These are phyloP conservation scores for Stenogyne calaminthoides DNA, from an alignment of 305 asterid genomes.

Conservation along the genomic window DNA sequence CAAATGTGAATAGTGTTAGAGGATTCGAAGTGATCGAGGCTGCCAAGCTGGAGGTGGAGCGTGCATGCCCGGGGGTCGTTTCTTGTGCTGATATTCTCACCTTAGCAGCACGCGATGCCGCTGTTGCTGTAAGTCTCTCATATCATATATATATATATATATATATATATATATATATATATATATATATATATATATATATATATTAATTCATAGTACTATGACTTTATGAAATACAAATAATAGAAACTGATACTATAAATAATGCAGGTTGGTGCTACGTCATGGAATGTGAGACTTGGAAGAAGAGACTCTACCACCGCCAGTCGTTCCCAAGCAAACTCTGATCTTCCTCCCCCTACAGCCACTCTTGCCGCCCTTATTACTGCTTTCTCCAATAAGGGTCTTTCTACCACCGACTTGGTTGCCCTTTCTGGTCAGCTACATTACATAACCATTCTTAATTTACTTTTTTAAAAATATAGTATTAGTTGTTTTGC, in stretches of 20 bases:
- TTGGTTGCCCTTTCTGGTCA: constrained; percentile 50
- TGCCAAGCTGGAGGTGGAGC: constrained; percentile 52
- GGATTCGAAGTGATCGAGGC: too few species aligned
- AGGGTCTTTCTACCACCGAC: constrained; percentile 37
- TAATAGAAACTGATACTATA: too few species aligned
- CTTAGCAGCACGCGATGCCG: constrained; percentile 54
- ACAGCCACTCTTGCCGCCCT: constrained; percentile 23
- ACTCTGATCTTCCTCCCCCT: constrained; percentile 42
- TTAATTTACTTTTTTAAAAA: background rate
- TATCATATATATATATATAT: too few species aligned
- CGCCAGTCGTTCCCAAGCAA: constrained; percentile 42
- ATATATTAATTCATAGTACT: too few species aligned
- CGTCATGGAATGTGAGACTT: constrained; percentile 48
- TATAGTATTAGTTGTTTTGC: too few species aligned
- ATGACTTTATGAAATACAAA: background rate
- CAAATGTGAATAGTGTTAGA: too few species aligned
- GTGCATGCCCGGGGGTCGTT: constrained; percentile 52
- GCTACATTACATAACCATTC: too few species aligned
- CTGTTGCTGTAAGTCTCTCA: constrained; percentile 38
- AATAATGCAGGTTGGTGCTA: constrained; percentile 57
- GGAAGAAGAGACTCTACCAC: constrained; percentile 67
- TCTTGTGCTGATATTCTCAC: constrained; percentile 66
- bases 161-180: too few species aligned
- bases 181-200: too few species aligned
- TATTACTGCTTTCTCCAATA: constrained; percentile 30